Evolutionary conservation across 1,139 yeast genomes (phyloP).

Genomic region (Pichia sp.): DNA sequence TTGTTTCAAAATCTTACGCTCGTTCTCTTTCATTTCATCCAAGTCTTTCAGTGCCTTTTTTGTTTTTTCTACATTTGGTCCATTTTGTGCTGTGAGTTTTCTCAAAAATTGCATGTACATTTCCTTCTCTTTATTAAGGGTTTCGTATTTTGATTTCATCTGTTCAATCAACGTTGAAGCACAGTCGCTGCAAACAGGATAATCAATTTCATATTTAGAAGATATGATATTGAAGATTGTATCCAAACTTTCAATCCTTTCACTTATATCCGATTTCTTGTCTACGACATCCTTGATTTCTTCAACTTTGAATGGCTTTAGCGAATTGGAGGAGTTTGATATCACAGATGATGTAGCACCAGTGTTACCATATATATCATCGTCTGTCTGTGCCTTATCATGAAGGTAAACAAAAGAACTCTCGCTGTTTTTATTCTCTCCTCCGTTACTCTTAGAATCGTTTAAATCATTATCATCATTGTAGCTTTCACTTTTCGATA

Average conservation of each 20-base stretch:
- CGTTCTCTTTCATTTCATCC: conserved; percentile 37
- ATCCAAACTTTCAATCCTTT: conserved; percentile 42
- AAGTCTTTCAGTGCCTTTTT: conserved; percentile 41
- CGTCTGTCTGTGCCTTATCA: conserved; percentile 11
- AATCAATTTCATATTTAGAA: conserved; percentile 72
- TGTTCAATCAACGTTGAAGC: conserved; percentile 64
- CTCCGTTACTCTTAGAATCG: not conserved
- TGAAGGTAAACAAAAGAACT: conserved; percentile 14
- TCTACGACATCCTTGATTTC: conserved; percentile 18
- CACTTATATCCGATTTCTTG: conserved; percentile 33
- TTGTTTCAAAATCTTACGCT: conserved; percentile 37
- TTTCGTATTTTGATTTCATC: conserved; percentile 67
- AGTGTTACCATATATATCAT: conserved; percentile 3
- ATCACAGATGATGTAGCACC: not conserved
- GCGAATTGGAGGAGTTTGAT: not conserved
- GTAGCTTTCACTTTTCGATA: not conserved
- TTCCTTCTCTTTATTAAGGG: conserved; percentile 73
- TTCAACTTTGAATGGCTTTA: conserved; percentile 2
- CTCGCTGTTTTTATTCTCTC: not conserved
- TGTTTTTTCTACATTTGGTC: conserved; percentile 42
- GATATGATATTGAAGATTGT: conserved; percentile 63
- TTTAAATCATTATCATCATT: not conserved
- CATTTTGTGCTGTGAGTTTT: conserved; percentile 56
- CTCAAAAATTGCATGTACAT: conserved; percentile 68
- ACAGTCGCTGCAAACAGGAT: conserved; percentile 88